A percentile compares a stretch with the other conserved stretches of the same genome.
These are phyloP conservation scores for Apiospora marii DNA, from an alignment of 2,329 filamentous ascomycete genomes.

Conservation along the genomic window DNA sequence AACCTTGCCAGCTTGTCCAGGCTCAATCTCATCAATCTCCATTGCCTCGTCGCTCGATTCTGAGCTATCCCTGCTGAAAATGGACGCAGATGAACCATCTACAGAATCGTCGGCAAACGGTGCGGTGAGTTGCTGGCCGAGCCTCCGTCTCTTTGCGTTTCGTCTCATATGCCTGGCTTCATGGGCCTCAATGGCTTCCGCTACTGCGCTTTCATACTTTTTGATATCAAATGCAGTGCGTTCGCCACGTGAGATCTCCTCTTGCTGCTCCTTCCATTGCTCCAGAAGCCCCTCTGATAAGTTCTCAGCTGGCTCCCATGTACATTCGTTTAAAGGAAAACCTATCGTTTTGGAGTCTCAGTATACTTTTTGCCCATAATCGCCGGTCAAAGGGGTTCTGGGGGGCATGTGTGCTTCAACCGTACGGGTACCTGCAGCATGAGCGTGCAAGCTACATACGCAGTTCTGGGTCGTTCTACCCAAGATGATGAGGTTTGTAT, in stretches of 20 bases:
- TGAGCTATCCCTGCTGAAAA: constrained; percentile 24
- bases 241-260: constrained; percentile 43
- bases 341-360: constrained; percentile 29
- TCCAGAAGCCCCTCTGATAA: constrained; percentile 48
- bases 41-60: constrained; percentile 40
- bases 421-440: background rate
- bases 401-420: background rate
- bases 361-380: background rate
- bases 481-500: background rate
- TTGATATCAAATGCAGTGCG: constrained; percentile 48
- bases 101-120: constrained; percentile 32
- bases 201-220: constrained; percentile 46
- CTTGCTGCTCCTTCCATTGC: constrained; percentile 54
- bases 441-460: background rate
- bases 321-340: constrained; percentile 64
- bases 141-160: constrained; percentile 51
- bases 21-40: constrained; percentile 33
- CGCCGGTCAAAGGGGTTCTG: background rate
- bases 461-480: background rate
- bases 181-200: constrained; percentile 39
- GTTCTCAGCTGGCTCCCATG: constrained; percentile 61
- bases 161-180: constrained; percentile 50
- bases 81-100: constrained; percentile 25
- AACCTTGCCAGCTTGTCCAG: background rate
- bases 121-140: constrained; percentile 43